Evolutionary conservation across 2,329 filamentous ascomycete species (phyloP).

Genomic region (Paraconiothyrium brasiliense): DNA sequence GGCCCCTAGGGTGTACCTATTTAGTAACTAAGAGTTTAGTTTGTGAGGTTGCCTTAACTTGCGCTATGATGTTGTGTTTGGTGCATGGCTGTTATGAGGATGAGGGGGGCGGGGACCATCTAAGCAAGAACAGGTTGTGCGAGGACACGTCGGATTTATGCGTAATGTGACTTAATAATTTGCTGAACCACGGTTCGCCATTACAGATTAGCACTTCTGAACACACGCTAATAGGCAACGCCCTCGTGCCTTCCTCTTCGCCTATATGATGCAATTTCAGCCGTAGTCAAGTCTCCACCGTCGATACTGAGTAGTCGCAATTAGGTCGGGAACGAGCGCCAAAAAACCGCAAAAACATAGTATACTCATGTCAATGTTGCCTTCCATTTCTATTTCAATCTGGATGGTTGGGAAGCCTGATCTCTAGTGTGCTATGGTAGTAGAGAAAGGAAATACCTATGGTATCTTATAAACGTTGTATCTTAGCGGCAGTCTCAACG

Average conservation of each 20-base stretch:
- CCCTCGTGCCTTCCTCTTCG: slow-evolving; percentile 1
- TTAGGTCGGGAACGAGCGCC: no score
- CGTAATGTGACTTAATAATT: slow-evolving; percentile 12
- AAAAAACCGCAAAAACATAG: no score
- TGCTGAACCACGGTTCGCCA: slow-evolving; percentile 12
- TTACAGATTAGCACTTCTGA: slow-evolving; percentile 9
- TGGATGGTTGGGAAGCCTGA: no score
- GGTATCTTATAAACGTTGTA: no score
- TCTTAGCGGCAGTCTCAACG: no score
- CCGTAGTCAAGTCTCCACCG: background rate
- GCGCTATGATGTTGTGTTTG: slow-evolving; percentile 9
- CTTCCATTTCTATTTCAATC: no score
- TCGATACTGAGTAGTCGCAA: no score
- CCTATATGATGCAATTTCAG: slow-evolving; percentile 4
- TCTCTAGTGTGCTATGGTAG: no score
- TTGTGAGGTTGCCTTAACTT: slow-evolving; percentile 13
- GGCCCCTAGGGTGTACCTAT: slow-evolving; percentile 9
- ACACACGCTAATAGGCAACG: slow-evolving; percentile 10
- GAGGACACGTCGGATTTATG: slow-evolving; percentile 15
- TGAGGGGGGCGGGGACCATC: slow-evolving; percentile 11
- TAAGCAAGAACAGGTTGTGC: slow-evolving; percentile 10
- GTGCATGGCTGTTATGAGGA: slow-evolving; percentile 11
- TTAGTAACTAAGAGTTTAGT: slow-evolving; percentile 11
- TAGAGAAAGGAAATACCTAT: no score
- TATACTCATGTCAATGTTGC: no score